A percentile compares a stretch with the other conserved stretches of the same genome.
These are phyloP conservation scores for Dactylellina parvicollis DNA, from an alignment of 2,329 filamentous ascomycete species.

Conservation along the genomic window DNA sequence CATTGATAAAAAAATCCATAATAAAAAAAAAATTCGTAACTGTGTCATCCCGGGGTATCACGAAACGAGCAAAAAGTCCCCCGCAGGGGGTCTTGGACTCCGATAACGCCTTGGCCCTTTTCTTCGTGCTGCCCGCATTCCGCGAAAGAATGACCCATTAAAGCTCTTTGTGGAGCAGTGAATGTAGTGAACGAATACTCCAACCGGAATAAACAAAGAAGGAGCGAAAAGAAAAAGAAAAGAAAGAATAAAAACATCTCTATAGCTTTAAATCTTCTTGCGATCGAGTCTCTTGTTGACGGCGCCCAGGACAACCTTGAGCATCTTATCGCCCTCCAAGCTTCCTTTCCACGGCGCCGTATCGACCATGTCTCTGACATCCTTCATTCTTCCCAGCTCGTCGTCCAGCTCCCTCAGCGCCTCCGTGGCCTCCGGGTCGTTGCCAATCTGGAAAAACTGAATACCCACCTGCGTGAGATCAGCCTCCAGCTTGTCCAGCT, in stretches of 20 bases:
- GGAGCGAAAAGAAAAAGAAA: neutral
- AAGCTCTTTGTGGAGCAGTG: neutral
- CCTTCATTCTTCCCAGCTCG: constrained; percentile 68
- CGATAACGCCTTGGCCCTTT: constrained; percentile 45
- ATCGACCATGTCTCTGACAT: constrained; percentile 87
- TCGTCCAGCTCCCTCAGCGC: constrained; percentile 81
- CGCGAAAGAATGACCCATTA: constrained; percentile 10
- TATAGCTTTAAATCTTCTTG: constrained; percentile 56
- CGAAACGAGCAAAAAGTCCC: constrained; percentile 3
- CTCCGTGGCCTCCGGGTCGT: constrained; percentile 71
- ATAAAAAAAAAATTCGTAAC: neutral
- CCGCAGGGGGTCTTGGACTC: constrained; percentile 25
- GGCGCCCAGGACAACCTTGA: constrained; percentile 83
- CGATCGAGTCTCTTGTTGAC: constrained; percentile 75
- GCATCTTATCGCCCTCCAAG: constrained; percentile 75
- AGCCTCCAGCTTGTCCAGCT: constrained; percentile 75
- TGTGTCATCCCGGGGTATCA: constrained; percentile 39
- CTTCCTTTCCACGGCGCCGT: constrained; percentile 77
- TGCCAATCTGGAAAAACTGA: constrained; percentile 95
- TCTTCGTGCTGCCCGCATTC: neutral
- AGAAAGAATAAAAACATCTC: neutral
- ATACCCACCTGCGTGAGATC: constrained; percentile 85
- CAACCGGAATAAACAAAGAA: constrained; percentile 4
- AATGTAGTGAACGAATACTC: neutral
- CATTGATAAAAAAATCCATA: neutral